A percentile compares a stretch with the other conserved stretches of the same genome.
phyloP scores from a whole-genome alignment of 495 filamentous ascomycete species.

The Daldinia caldariorum region DNA sequence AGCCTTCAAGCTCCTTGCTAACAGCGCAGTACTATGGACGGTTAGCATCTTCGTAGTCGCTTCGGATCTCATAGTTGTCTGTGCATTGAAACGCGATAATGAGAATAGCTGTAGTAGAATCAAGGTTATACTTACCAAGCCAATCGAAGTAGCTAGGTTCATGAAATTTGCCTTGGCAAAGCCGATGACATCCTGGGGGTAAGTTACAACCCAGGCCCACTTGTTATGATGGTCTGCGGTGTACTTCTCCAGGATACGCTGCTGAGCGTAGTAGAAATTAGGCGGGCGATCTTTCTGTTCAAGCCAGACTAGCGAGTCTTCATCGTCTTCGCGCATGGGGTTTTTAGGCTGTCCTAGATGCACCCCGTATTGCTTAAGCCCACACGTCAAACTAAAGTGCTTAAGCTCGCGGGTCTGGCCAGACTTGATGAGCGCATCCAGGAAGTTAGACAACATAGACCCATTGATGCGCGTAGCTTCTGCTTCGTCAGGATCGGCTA shows the following conservation, averaged over 20 bases:
- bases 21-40: slow-evolving; percentile 56
- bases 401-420: slow-evolving; percentile 56
- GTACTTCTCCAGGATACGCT: slow-evolving; percentile 54
- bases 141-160: slow-evolving; percentile 62
- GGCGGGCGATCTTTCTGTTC: slow-evolving; percentile 50
- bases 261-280: slow-evolving; percentile 61
- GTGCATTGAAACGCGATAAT: neutral
- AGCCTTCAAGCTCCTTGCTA: slow-evolving; percentile 56
- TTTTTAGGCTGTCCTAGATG: slow-evolving; percentile 63
- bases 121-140: slow-evolving; percentile 40
- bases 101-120: neutral
- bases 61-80: neutral
- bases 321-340: slow-evolving; percentile 59
- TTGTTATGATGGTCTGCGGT: slow-evolving; percentile 49
- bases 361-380: slow-evolving; percentile 67
- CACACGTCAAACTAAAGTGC: slow-evolving; percentile 63
- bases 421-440: slow-evolving; percentile 58
- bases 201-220: slow-evolving; percentile 59
- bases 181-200: slow-evolving; percentile 65
- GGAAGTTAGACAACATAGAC: slow-evolving; percentile 62
- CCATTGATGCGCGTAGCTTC: slow-evolving; percentile 58
- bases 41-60: neutral
- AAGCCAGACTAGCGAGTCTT: slow-evolving; percentile 45
- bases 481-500: slow-evolving; percentile 55
- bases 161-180: slow-evolving; percentile 64